These are phyloP conservation scores for Pilasporangium apinafurcum DNA, from an alignment of 352 stramenopile genomes.

Conservation along the genomic window DNA sequence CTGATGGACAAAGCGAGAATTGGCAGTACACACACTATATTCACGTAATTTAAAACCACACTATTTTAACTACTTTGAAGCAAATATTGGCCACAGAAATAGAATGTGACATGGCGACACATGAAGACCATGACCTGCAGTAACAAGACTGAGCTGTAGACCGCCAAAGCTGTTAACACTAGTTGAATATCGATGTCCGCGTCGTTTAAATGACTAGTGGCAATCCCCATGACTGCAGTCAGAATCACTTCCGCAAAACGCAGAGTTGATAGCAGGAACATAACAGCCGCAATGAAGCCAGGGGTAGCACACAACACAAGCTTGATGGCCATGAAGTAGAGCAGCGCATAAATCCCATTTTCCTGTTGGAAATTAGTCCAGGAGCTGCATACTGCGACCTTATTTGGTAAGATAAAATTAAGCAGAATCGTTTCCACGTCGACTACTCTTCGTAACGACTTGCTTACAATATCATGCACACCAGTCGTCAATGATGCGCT, in stretches of 20 bases:
- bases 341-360: constrained; percentile 27
- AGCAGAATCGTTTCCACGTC: constrained; percentile 39
- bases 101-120: constrained; percentile 54
- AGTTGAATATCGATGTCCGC: constrained; percentile 40
- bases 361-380: constrained; percentile 21
- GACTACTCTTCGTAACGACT: constrained; percentile 27
- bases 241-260: background rate
- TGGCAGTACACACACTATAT: no score
- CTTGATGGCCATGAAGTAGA: constrained; percentile 57
- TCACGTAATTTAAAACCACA: no score
- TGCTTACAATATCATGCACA: constrained; percentile 19
- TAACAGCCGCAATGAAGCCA: constrained; percentile 21
- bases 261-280: constrained; percentile 39
- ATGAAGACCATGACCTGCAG: constrained; percentile 47
- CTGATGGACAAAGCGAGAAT: background rate
- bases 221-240: background rate
- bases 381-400: constrained; percentile 41
- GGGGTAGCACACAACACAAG: constrained; percentile 39
- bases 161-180: constrained; percentile 25
- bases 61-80: no score
- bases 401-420: constrained; percentile 55
- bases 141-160: constrained; percentile 48
- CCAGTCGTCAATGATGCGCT: background rate
- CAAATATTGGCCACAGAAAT: constrained; percentile 62
- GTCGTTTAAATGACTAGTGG: background rate